Evolutionary conservation across 768 basidiomycete species (phyloP).

Genomic region (Mycena kentingensis): DNA sequence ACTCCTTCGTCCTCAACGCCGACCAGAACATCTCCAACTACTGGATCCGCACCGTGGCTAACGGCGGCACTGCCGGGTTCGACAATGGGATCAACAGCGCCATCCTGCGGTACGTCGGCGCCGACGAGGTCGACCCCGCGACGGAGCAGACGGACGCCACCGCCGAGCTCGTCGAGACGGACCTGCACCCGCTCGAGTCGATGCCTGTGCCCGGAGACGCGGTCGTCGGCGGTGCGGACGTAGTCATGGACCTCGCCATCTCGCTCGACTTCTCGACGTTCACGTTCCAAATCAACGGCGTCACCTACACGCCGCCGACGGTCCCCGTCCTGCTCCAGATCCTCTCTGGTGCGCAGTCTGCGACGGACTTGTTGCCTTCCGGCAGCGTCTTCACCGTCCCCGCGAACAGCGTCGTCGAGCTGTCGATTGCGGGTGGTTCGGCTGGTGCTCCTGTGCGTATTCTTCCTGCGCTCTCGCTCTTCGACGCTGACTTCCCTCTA

Average conservation of each 20-base stretch:
- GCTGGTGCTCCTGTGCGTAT: constrained; percentile 38
- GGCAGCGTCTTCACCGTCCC: constrained; percentile 48
- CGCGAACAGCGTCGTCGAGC: constrained; percentile 46
- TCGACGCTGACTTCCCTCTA: too few species aligned
- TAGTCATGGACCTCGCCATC: constrained; percentile 11
- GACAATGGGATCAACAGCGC: constrained; percentile 46
- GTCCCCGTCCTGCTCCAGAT: constrained; percentile 54
- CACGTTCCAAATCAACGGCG: constrained; percentile 10
- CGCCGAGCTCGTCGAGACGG: constrained; percentile 39
- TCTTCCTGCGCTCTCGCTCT: too few species aligned
- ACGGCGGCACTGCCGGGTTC: constrained; percentile 32
- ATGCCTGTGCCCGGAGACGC: constrained; percentile 35
- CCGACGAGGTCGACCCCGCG: constrained; percentile 23
- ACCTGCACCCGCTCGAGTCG: constrained; percentile 35
- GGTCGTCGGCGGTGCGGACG: constrained; percentile 17
- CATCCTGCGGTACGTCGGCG: constrained; percentile 54
- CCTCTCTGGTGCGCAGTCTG: constrained; percentile 42
- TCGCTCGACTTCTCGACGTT: constrained; percentile 6
- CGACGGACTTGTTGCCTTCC: constrained; percentile 40
- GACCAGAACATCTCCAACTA: constrained; percentile 53
- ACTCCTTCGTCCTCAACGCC: constrained; percentile 46
- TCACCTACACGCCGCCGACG: constrained; percentile 36
- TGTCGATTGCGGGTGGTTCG: constrained; percentile 43
- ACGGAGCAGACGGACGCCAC: constrained; percentile 26
- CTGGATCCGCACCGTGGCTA: constrained; percentile 44